Conservation (phyloP, 208 protist genomes). For the Acanthamoeba royreba region DNA sequence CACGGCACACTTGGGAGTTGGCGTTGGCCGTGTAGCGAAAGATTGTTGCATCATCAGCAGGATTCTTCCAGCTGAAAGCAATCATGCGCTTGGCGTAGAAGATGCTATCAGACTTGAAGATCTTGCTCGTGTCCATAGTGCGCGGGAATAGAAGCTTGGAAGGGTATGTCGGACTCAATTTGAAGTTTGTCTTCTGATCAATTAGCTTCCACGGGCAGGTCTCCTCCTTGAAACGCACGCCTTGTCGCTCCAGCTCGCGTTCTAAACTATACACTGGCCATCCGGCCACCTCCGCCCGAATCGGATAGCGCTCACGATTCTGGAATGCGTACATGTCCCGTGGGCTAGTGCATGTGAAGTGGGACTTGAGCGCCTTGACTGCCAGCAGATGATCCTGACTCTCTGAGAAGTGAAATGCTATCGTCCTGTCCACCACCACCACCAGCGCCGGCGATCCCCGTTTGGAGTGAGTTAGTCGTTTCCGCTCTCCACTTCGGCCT, state of each 20-base stretch:
- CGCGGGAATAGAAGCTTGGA: neutral
- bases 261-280: constrained; percentile 10
- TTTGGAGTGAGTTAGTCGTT: neutral
- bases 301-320: neutral
- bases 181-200: neutral
- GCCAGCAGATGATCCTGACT: neutral
- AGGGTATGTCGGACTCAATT: neutral
- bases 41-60: neutral
- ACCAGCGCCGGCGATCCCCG: neutral
- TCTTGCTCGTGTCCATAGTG: neutral
- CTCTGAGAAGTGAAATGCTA: neutral
- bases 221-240: neutral
- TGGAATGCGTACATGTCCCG: constrained; percentile 38
- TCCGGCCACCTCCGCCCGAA: neutral
- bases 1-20: neutral
- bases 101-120: neutral
- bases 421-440: neutral
- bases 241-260: constrained; percentile 10
- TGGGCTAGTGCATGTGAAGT: neutral
- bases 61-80: constrained; percentile 21
- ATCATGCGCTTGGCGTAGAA: neutral
- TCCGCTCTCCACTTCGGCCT: too few relatives aligned
- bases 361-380: neutral
- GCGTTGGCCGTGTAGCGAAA: neutral
- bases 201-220: neutral